A percentile compares a stretch with the other conserved stretches of the same genome.
Evolutionary conservation across 257 asterid species (phyloP).

Genomic region (Henckelia pumila): DNA sequence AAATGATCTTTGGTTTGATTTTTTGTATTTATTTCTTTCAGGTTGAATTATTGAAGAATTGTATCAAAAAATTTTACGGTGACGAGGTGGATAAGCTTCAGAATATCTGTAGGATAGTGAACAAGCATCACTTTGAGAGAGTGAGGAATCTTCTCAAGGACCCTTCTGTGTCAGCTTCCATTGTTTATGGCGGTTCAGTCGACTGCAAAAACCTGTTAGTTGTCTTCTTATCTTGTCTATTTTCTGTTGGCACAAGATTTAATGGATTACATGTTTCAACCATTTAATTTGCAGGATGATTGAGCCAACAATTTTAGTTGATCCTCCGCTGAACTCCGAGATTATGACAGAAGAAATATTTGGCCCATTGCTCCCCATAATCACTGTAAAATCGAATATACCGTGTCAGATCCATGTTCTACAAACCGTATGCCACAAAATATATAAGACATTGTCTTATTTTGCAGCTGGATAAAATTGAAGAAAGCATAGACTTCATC

Average conservation of each 20-base stretch:
- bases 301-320: conserved; percentile 76
- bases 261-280: not conserved
- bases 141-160: conserved; percentile 61
- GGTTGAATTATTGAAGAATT: conserved; percentile 68
- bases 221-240: conserved; percentile 7
- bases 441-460: not conserved
- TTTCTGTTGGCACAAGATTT: conserved; percentile 1
- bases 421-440: not conserved
- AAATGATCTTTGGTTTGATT: conserved; percentile 2
- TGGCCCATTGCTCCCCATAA: conserved; percentile 91
- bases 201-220: conserved; percentile 65
- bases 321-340: conserved; percentile 82
- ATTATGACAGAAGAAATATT: conserved; percentile 91
- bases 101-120: conserved; percentile 68
- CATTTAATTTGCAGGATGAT: conserved; percentile 52
- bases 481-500: conserved; percentile 80
- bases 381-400: conserved; percentile 51
- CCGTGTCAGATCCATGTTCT: not conserved
- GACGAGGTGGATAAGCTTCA: conserved; percentile 50
- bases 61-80: conserved; percentile 60
- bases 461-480: conserved; percentile 64
- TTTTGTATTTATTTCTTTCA: conserved; percentile 27
- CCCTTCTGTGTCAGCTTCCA: conserved; percentile 55
- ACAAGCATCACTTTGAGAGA: conserved; percentile 72
- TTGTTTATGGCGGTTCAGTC: conserved; percentile 80